Conservation (phyloP, 306 rosid species). For the Pyrus bretschneideri region DNA sequence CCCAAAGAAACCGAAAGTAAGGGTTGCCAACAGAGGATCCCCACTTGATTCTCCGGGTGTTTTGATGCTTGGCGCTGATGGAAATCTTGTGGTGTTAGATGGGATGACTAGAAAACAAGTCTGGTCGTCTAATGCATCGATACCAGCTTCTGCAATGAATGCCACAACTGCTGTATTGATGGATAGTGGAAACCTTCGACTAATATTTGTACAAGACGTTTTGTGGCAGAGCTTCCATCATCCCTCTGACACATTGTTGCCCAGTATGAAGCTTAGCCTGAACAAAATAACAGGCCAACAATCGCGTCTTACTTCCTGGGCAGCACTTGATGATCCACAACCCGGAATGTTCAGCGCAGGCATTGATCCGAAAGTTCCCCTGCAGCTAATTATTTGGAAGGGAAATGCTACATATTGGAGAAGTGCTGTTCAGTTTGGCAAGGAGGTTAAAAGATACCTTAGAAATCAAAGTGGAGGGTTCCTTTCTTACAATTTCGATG, state of each 20-base stretch:
- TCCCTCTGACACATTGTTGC: constrained; percentile 28
- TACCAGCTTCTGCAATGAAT: neutral
- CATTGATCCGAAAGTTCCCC: neutral
- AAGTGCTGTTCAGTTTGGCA: neutral
- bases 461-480: neutral
- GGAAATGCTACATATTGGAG: neutral
- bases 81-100: constrained; percentile 14
- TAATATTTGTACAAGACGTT: neutral
- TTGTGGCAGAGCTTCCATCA: constrained; percentile 50
- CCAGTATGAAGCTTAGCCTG: constrained; percentile 13
- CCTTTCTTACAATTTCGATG: neutral
- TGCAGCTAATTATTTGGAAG: neutral
- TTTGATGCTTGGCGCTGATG: constrained; percentile 1
- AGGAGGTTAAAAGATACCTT: neutral
- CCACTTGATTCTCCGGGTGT: constrained; percentile 29
- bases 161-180: neutral
- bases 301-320: neutral
- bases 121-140: constrained; percentile 13
- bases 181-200: constrained; percentile 12
- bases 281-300: neutral
- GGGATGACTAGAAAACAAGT: neutral
- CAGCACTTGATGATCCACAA: neutral
- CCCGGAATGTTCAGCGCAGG: neutral
- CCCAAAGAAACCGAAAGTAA: constrained; percentile 11
- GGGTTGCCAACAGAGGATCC: constrained; percentile 63